A percentile compares a stretch with the other conserved stretches of the same genome.
phyloP scores from a whole-genome alignment of 371 early-diverging fungal species.

The Vairimorpha apis region DNA sequence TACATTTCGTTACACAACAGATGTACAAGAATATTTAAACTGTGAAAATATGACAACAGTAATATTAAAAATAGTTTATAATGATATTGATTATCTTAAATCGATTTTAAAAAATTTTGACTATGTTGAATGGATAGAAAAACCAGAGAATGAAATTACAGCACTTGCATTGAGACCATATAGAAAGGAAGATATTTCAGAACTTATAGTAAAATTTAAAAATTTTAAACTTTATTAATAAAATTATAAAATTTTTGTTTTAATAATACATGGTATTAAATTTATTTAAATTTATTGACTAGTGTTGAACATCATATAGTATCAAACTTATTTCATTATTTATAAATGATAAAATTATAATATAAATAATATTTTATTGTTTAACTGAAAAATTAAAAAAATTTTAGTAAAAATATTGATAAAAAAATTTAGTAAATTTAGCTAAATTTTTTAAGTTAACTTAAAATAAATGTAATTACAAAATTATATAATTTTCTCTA shows the following conservation, averaged over 20 bases:
- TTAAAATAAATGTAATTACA: too few species aligned
- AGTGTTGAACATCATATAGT: too few species aligned
- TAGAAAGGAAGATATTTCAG: background rate
- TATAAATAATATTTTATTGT: too few species aligned
- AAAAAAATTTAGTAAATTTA: too few species aligned
- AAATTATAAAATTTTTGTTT: background rate
- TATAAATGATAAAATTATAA: too few species aligned
- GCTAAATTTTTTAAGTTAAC: too few species aligned
- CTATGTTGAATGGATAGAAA: slow-evolving; percentile 53
- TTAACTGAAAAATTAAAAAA: too few species aligned
- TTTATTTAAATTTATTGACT: too few species aligned
- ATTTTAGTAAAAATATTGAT: too few species aligned
- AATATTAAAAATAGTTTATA: slow-evolving; percentile 42
- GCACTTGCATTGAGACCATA: slow-evolving; percentile 43
- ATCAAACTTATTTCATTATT: too few species aligned
- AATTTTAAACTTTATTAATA: slow-evolving; percentile 37
- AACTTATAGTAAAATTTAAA: slow-evolving; percentile 4
- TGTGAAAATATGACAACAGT: slow-evolving; percentile 43
- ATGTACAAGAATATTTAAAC: slow-evolving; percentile 33
- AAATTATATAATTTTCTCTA: too few species aligned
- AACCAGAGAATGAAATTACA: slow-evolving; percentile 59
- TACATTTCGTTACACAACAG: slow-evolving; percentile 9
- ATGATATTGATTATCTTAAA: slow-evolving; percentile 32
- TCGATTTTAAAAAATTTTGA: slow-evolving; percentile 22
- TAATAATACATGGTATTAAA: too few species aligned